Conservation (phyloP, 805 yeast species). For the Yarrowia sp. region DNA sequence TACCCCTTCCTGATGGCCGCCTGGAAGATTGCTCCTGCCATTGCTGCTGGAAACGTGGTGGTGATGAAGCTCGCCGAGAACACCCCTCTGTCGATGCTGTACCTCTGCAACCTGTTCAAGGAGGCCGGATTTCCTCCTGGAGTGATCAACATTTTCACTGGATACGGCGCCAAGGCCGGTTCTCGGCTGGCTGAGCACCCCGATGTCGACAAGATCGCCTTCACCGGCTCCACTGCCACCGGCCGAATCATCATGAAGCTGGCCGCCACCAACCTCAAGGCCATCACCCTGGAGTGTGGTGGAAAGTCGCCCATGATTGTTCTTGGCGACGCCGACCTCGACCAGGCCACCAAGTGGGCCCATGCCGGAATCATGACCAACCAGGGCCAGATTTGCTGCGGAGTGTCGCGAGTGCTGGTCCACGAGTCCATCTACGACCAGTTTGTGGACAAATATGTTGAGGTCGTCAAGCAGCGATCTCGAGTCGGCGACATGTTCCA, state of each 20-base stretch:
- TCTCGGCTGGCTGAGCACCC: conserved; percentile 71
- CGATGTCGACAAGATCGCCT: conserved; percentile 83
- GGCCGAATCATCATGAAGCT: conserved; percentile 81
- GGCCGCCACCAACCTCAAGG: conserved; percentile 78
- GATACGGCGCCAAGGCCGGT: conserved; percentile 69
- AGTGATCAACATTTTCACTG: conserved; percentile 73
- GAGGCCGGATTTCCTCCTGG: conserved; percentile 83
- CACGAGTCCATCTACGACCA: conserved; percentile 84
- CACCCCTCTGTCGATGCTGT: conserved; percentile 74
- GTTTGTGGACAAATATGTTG: conserved; percentile 64
- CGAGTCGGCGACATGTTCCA: conserved; percentile 78
- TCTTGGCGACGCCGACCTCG: conserved; percentile 83
- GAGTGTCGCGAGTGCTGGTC: conserved; percentile 89
- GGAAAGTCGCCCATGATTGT: conserved; percentile 95
- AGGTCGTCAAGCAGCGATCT: conserved; percentile 56
- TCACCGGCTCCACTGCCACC: conserved; percentile 92
- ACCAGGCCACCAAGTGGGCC: conserved; percentile 75
- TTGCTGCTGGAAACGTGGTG: conserved; percentile 79
- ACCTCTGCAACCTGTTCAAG: conserved; percentile 62
- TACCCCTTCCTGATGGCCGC: conserved; percentile 74
- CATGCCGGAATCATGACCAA: conserved; percentile 86
- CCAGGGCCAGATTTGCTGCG: conserved; percentile 96
- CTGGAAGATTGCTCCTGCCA: conserved; percentile 85
- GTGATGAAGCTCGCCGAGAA: conserved; percentile 78
- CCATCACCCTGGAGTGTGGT: conserved; percentile 92